Base-by-base conservation (phyloP, 495 filamentous ascomycete species). In the Tetracladium setigerum region DNA sequence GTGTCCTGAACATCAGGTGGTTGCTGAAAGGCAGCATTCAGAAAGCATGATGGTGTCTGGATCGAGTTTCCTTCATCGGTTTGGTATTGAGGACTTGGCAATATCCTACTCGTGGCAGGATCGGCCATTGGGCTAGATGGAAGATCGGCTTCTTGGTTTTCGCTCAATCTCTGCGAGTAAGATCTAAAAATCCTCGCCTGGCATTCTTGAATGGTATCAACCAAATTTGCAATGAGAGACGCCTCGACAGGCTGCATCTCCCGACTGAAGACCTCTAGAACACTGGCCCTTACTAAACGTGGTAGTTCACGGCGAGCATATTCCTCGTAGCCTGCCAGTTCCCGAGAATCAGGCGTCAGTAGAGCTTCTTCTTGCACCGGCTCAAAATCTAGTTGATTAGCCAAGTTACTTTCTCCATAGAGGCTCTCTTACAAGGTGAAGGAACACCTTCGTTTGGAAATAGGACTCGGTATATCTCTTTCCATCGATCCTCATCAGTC, bases 401-500 rank as follows among this genome's bases (percentile, higher is more conserved):
- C 9, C 44, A 34, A 1, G 27, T 13, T 30, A 6, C 15, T 8
- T 16, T 4, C 13, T 19, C 32, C 14, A 40, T 12, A 30, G 6
- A 50, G 13, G 38, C n/a, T 6, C 8, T 47, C 47, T 47, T 41
- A 54, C 46, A 50, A 4, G 52, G 52, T 32, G 37, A 44, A 17
- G 52, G 52, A 12, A 54, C 33, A 12, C 30, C 24, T 35, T 46
- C 18, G 9, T 31, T 30, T 2, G 52, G 52, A 22, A 54, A 54
- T 9, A 54, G 18, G 8, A 54, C 10, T 14, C 16, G 10, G 34
- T 50, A 54, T 9, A 54, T 54, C 14, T 54, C 52, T 37, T 17
- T 41, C 52, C 52, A 54, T 37, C 52, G 16, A 10, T 54, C 46
- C 22, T 49, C 52, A 17, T 50, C 46, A 6, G 11, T 40, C 41